These are phyloP conservation scores for Peronospora belbahrii DNA, from an alignment of 352 stramenopile species.

Conservation along the genomic window DNA sequence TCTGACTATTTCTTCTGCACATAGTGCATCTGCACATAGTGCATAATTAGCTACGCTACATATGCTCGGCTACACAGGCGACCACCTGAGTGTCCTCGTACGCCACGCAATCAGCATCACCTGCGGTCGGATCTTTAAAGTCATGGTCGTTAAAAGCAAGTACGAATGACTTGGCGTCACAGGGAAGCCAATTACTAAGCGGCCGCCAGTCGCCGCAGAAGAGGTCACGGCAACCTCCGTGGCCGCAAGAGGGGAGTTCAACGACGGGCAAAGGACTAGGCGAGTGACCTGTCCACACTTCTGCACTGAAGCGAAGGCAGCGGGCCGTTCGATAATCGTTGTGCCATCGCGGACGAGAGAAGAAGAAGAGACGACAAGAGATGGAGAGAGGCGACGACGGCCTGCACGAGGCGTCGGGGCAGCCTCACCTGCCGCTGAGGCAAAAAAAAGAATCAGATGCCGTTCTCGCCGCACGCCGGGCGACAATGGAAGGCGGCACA, in stretches of 20 bases:
- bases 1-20: too few species aligned
- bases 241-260: not conserved
- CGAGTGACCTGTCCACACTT: not conserved
- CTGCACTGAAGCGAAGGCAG: not conserved
- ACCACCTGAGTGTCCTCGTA: too few species aligned
- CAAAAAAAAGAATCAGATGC: too few species aligned
- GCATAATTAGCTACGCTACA: too few species aligned
- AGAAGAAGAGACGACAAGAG: too few species aligned
- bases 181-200: constrained; percentile 1
- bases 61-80: too few species aligned
- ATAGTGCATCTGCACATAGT: too few species aligned
- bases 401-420: too few species aligned
- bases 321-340: too few species aligned
- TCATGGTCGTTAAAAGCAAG: constrained; percentile 5
- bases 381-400: too few species aligned
- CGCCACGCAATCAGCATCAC: not conserved
- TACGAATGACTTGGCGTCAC: not conserved
- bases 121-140: constrained; percentile 1
- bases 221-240: not conserved
- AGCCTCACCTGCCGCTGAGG: not conserved
- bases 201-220: not conserved
- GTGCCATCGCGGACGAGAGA: too few species aligned
- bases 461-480: too few species aligned
- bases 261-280: not conserved
- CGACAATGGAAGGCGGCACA: constrained; percentile 1